Conservation (phyloP, 2,329 filamentous ascomycete genomes). For the Aspergillus phoenicis region DNA sequence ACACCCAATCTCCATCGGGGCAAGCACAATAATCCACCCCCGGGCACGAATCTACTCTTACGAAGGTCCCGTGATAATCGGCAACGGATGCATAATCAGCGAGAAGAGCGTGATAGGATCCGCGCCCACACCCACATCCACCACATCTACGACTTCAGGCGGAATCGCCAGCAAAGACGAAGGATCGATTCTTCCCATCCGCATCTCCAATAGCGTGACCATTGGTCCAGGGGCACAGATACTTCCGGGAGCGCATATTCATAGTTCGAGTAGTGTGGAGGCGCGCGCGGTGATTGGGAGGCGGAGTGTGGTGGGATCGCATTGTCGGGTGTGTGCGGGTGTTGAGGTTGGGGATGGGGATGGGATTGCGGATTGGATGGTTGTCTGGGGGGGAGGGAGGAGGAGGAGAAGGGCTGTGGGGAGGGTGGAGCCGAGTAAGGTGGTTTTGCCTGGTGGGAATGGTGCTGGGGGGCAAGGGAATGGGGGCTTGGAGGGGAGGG, state of each 20-base stretch:
- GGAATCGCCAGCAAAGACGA: background rate
- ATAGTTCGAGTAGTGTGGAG: conserved; percentile 47
- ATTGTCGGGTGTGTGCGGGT: conserved; percentile 70
- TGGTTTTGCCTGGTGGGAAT: conserved; percentile 18
- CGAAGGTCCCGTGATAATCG: conserved; percentile 76
- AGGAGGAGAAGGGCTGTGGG: conserved; percentile 31
- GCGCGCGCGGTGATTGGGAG: conserved; percentile 43
- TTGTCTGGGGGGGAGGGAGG: conserved; percentile 67
- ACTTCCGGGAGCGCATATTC: conserved; percentile 42
- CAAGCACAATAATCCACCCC: conserved; percentile 82
- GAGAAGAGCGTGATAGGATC: conserved; percentile 58
- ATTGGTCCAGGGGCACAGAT: conserved; percentile 43
- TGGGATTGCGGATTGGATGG: conserved; percentile 66
- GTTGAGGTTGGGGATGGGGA: conserved; percentile 60
- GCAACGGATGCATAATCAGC: conserved; percentile 77
- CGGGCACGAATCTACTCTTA: conserved; percentile 77
- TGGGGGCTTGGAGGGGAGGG: conserved; percentile 54
- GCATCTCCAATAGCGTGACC: conserved; percentile 43
- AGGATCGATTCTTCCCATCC: conserved; percentile 18
- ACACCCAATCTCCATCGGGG: conserved; percentile 75
- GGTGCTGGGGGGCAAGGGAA: conserved; percentile 16
- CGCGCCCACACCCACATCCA: background rate
- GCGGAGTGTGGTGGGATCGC: conserved; percentile 45
- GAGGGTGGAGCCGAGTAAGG: conserved; percentile 11
- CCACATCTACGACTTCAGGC: background rate